These are phyloP conservation scores for Catunica adiposa DNA, from an alignment of 2,329 filamentous ascomycete genomes.

Conservation along the genomic window DNA sequence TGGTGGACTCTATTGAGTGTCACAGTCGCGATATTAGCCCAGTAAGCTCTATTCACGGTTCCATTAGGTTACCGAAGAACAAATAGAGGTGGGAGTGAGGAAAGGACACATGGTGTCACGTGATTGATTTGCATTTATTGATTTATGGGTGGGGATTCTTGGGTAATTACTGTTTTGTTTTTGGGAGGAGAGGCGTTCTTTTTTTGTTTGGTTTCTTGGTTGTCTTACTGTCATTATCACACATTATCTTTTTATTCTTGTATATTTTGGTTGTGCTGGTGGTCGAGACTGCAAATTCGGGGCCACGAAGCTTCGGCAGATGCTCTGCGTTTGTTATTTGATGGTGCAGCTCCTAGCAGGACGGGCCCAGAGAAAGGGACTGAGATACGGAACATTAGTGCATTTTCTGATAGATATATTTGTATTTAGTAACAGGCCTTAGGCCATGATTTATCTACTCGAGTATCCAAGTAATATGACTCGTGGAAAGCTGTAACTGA, in stretches of 20 bases:
- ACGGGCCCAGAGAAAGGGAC: background rate
- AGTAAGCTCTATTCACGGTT: constrained; percentile 9
- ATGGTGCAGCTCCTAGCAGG: background rate
- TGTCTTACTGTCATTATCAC: background rate
- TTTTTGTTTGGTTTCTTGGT: constrained; percentile 4
- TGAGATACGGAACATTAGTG: background rate
- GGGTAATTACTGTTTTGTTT: constrained; percentile 6
- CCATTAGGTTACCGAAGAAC: too few relatives aligned
- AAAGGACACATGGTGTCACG: background rate
- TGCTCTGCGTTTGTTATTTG: too few relatives aligned
- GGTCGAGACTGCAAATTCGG: too few relatives aligned
- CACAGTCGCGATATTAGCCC: constrained; percentile 28
- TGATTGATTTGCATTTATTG: constrained; percentile 1
- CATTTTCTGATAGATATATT: background rate
- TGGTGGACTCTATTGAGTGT: constrained; percentile 40
- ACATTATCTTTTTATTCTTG: background rate
- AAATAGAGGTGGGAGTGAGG: background rate
- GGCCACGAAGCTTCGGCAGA: too few relatives aligned
- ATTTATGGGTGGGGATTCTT: background rate
- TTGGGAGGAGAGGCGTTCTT: constrained; percentile 1
- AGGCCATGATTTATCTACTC: background rate
- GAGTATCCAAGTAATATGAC: background rate
- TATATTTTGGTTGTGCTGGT: too few relatives aligned
- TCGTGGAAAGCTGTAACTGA: background rate
- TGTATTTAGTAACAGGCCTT: background rate